These are phyloP conservation scores for Metschnikowia baotianmanensis DNA, from an alignment of 805 yeast species.

Conservation along the genomic window DNA sequence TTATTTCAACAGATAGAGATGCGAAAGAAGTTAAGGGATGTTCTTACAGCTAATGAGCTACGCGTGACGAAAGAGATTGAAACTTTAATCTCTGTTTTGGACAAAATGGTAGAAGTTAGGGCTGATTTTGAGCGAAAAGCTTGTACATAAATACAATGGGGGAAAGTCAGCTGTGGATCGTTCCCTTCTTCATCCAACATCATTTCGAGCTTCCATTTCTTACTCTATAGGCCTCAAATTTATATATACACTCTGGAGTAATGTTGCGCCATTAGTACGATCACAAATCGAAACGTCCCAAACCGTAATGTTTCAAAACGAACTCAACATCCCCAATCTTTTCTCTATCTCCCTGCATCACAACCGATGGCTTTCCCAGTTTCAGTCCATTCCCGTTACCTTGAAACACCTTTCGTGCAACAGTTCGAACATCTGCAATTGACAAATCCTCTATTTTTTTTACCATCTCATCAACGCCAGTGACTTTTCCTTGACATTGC, in stretches of 20 bases:
- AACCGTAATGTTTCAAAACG: slow-evolving; percentile 65
- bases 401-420: slow-evolving; percentile 73
- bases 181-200: no score
- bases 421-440: slow-evolving; percentile 63
- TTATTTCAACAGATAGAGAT: neutral
- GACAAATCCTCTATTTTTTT: slow-evolving; percentile 66
- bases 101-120: neutral
- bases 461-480: slow-evolving; percentile 81
- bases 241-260: no score
- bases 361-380: slow-evolving; percentile 74
- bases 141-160: neutral
- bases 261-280: no score
- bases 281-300: no score
- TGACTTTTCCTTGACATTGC: slow-evolving; percentile 73
- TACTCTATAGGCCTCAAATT: no score
- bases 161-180: no score
- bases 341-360: slow-evolving; percentile 84
- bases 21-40: slow-evolving; percentile 1
- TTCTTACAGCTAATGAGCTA: neutral
- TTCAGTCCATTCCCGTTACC: slow-evolving; percentile 50
- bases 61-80: slow-evolving; percentile 1
- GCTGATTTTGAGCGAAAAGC: neutral
- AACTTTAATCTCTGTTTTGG: neutral
- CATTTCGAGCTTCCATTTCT: no score
- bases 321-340: slow-evolving; percentile 79